Evolutionary conservation across 148 eudicot species (phyloP), one percentile per base, ranked within the genome.

Genomic region (Vaccinium corymbosum): DNA sequence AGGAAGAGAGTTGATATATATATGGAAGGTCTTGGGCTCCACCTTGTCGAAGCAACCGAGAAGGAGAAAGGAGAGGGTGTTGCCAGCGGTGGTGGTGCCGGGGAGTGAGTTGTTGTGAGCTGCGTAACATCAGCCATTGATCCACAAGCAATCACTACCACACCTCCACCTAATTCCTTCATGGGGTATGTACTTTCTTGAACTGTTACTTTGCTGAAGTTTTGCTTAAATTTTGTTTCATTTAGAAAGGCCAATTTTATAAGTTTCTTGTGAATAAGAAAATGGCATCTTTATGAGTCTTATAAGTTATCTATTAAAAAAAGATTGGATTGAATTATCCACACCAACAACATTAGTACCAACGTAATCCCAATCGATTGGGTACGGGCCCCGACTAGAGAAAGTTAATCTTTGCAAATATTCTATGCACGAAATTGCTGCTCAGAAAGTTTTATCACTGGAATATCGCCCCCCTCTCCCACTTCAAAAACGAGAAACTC

Each of bases 31-130:
- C 84, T 79, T 0, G 89, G 56, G 73, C 84, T 85, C 84, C 80
- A 80, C 64, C 86, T 76, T 15, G 89, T 83, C 0, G 88, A 81
- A 71, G 87, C 84, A 25, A 74, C 86, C 1, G 87, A 86, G 12
- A 74, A 76, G 1, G 89, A 89, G 62, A 80, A 89, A 48, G 86
- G 86, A 9, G 86, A 89, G 6, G 86, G 87, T 15, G 87, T 85
- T 38, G 81, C 86, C 78, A 83, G 20, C 29, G 20, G 71, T 38
- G 5, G 46, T 48, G 11, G 75, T 25, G 71, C 76, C 10, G 62
- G 89, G 27, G 86, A 75, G 61, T 52, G 66, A 12, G 70, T 46
- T 29, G 77, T 17, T 62, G 29, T 35, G 13, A 77, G 29, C 15
- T 38, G 83, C 17, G 77, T 35, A 79, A 50, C 35, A 2, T 48